Conservation (phyloP, 306 rosid genomes). For the Citrullus mucosospermus region DNA sequence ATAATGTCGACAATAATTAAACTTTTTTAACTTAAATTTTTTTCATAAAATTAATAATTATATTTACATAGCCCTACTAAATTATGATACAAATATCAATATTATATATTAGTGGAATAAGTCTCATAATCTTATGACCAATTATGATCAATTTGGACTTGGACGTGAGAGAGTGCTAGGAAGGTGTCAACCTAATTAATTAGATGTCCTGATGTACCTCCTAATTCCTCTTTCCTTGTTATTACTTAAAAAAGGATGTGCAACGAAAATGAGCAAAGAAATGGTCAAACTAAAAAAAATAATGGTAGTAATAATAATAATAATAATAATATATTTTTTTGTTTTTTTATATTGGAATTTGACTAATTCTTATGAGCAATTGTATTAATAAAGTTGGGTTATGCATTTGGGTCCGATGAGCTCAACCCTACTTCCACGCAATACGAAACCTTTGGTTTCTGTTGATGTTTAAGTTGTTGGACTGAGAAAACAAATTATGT, state of each 20-base stretch:
- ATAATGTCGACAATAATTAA: too few relatives aligned
- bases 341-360: neutral
- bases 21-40: too few relatives aligned
- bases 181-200: too few relatives aligned
- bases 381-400: neutral
- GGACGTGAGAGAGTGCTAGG: too few relatives aligned
- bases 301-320: too few relatives aligned
- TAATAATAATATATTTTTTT: too few relatives aligned
- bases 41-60: too few relatives aligned
- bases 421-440: neutral
- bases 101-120: neutral
- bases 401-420: neutral
- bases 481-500: neutral
- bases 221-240: too few relatives aligned
- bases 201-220: too few relatives aligned
- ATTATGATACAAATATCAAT: too few relatives aligned
- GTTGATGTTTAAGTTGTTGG: neutral
- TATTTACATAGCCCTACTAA: neutral
- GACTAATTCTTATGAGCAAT: neutral
- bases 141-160: neutral
- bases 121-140: too few relatives aligned
- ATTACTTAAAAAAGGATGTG: neutral
- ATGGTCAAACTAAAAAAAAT: neutral
- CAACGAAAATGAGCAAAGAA: neutral
- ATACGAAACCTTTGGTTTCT: neutral